These are phyloP conservation scores for Batkoa obscura DNA, from an alignment of 371 early-diverging fungal species.

Conservation along the genomic window DNA sequence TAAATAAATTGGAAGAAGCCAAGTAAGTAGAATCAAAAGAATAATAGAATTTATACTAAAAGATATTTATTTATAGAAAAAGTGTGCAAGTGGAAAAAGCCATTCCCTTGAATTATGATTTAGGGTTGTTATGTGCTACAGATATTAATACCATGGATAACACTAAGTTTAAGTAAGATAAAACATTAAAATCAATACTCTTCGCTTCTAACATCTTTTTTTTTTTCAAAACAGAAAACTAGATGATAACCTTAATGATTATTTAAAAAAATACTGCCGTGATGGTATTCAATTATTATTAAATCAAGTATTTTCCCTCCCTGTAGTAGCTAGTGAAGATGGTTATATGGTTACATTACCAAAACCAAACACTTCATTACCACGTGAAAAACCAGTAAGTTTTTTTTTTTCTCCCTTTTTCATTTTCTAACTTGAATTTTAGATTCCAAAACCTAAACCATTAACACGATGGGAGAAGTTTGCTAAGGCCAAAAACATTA, in stretches of 20 bases:
- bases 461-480: conserved; percentile 98
- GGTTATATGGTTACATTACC: conserved; percentile 76
- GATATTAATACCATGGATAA: conserved; percentile 66
- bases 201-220: background rate
- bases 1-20: conserved; percentile 5
- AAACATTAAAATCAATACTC: too few species aligned
- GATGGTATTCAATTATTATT: conserved; percentile 74
- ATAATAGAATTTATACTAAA: background rate
- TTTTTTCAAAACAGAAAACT: background rate
- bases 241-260: conserved; percentile 27
- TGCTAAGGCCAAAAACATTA: conserved; percentile 94
- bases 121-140: conserved; percentile 53
- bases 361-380: conserved; percentile 33
- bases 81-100: conserved; percentile 37
- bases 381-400: conserved; percentile 92
- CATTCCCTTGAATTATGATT: conserved; percentile 70
- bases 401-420: too few species aligned
- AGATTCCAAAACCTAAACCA: conserved; percentile 64
- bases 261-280: conserved; percentile 49
- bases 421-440: too few species aligned
- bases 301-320: conserved; percentile 72
- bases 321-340: conserved; percentile 41
- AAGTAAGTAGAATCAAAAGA: background rate
- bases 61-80: conserved; percentile 19
- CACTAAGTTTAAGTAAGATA: conserved; percentile 25